Evolutionary conservation across 2,329 filamentous ascomycete species (phyloP).

Genomic region (Fusarium metavorans): DNA sequence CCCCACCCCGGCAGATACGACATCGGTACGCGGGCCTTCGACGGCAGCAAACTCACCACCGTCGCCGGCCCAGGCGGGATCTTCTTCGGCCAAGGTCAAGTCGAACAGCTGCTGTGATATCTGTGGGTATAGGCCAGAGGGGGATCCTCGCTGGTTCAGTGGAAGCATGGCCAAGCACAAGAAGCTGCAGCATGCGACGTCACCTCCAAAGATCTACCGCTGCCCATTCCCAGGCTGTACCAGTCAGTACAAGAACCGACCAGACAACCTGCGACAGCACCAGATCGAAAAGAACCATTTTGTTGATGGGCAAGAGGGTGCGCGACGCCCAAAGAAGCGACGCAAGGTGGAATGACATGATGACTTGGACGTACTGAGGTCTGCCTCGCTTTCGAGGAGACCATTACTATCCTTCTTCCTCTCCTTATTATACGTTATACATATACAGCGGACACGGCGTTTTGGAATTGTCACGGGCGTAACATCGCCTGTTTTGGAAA

Average conservation of each 20-base stretch:
- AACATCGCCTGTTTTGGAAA: slow-evolving; percentile 19
- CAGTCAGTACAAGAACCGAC: slow-evolving; percentile 67
- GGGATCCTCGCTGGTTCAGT: slow-evolving; percentile 69
- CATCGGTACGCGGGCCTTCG: slow-evolving; percentile 36
- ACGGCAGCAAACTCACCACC: slow-evolving; percentile 41
- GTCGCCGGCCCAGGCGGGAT: slow-evolving; percentile 27
- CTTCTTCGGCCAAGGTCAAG: slow-evolving; percentile 51
- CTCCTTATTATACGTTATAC: slow-evolving; percentile 6
- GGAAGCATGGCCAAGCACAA: slow-evolving; percentile 71
- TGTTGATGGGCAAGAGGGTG: slow-evolving; percentile 55
- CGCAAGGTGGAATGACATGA: slow-evolving; percentile 54
- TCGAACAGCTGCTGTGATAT: slow-evolving; percentile 61
- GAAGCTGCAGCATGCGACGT: slow-evolving; percentile 64
- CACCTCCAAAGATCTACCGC: slow-evolving; percentile 63
- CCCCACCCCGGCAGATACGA: slow-evolving; percentile 37
- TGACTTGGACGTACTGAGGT: background rate
- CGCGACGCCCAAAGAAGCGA: slow-evolving; percentile 59
- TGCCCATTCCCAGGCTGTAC: slow-evolving; percentile 66
- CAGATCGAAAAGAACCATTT: slow-evolving; percentile 68
- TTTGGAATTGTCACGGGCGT: slow-evolving; percentile 14
- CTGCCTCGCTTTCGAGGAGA: background rate
- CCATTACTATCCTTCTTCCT: background rate
- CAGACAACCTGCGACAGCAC: slow-evolving; percentile 68
- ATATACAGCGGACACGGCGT: slow-evolving; percentile 28
- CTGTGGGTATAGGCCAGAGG: slow-evolving; percentile 67